phyloP scores from a whole-genome alignment of 441 rosid genomes.

The Corymbia calophylla region DNA sequence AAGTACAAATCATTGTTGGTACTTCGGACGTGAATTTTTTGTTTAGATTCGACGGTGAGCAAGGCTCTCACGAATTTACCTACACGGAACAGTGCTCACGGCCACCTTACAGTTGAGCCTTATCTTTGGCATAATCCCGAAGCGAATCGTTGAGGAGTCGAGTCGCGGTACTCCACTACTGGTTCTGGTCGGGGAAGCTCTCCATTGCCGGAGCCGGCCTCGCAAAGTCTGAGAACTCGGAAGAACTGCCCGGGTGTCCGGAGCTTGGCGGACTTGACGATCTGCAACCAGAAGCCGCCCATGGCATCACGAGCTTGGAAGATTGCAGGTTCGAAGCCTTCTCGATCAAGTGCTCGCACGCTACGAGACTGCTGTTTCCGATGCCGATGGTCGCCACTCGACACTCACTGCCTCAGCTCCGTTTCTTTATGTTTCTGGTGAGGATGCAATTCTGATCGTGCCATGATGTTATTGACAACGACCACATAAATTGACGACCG shows the following conservation, averaged over 20 bases:
- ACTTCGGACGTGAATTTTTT: background rate
- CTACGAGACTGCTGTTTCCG: conserved; percentile 17
- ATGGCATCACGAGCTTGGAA: conserved; percentile 6
- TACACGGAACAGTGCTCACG: background rate
- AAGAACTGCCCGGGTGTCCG: conserved; percentile 7
- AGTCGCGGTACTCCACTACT: conserved; percentile 8
- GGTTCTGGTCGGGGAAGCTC: conserved; percentile 9
- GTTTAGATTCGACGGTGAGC: background rate
- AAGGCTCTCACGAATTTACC: background rate
- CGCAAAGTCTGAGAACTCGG: conserved; percentile 20
- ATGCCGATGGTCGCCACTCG: conserved; percentile 15
- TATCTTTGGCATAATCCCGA: conserved; percentile 14
- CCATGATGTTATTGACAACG: background rate
- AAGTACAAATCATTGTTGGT: background rate
- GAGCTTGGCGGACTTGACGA: conserved; percentile 16
- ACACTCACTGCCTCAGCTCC: background rate
- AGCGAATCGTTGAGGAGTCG: conserved; percentile 10
- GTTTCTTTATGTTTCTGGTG: background rate
- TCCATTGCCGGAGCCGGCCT: conserved; percentile 14
- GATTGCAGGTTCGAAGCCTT: conserved; percentile 8
- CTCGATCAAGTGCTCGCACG: conserved; percentile 10
- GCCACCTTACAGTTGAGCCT: conserved; percentile 12
- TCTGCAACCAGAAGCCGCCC: conserved; percentile 18
- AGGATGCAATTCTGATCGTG: background rate
- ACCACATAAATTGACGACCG: background rate